Evolutionary conservation across 1,139 yeast genomes (phyloP).

Genomic region (Blastobotrys arbuscula): DNA sequence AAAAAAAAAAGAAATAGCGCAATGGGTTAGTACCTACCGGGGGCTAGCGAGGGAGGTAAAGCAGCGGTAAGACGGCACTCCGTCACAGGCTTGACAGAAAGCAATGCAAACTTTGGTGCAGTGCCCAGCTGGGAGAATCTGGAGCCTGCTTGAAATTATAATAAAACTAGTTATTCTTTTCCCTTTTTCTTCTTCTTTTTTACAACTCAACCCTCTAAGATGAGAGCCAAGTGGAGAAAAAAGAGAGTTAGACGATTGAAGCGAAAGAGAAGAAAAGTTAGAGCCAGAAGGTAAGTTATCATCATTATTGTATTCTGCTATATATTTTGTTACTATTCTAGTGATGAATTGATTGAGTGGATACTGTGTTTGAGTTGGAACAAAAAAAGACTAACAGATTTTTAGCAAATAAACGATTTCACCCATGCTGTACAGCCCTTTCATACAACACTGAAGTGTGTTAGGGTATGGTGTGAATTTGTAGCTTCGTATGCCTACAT

Average conservation of each 20-base stretch:
- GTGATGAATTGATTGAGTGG: no score
- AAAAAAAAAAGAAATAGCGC: no score
- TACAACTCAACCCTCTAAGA: slow-evolving; percentile 20
- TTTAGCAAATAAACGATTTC: background rate
- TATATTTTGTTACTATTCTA: no score
- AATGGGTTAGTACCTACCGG: no score
- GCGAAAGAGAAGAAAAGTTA: slow-evolving; percentile 99
- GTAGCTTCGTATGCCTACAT: background rate
- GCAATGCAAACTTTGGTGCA: no score
- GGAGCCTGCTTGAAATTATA: background rate
- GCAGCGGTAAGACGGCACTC: no score
- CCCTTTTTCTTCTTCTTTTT: slow-evolving; percentile 13
- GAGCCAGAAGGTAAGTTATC: slow-evolving; percentile 67
- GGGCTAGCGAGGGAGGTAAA: no score
- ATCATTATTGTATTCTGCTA: no score
- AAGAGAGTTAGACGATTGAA: slow-evolving; percentile 99
- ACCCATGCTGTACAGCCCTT: background rate
- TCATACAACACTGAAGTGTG: background rate
- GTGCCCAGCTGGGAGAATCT: background rate
- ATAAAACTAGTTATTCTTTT: slow-evolving; percentile 8
- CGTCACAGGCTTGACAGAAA: no score
- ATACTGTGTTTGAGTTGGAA: no score
- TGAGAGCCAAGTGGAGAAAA: slow-evolving; percentile 73
- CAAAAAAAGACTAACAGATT: background rate
- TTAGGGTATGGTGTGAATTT: background rate